Percentiles rank a stretch among this genome's conserved stretches.
phyloP scores from a whole-genome alignment of 2,329 filamentous ascomycete species.

The Huntiella omanensis region DNA sequence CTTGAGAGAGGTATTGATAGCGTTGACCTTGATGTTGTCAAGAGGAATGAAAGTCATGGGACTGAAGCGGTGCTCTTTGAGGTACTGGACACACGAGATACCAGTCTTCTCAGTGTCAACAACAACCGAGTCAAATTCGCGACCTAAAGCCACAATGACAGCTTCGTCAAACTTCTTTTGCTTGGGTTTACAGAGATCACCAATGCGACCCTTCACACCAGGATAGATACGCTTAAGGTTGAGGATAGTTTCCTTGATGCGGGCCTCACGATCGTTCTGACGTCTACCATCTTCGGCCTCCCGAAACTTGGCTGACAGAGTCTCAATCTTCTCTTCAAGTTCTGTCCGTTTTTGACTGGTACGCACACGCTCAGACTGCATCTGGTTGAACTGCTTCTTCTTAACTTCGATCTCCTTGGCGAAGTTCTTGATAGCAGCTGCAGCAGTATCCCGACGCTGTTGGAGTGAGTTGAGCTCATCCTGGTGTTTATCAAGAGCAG shows the following conservation, averaged over 20 bases:
- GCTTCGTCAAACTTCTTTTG: constrained; percentile 94
- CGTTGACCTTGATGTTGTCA: constrained; percentile 91
- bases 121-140: constrained; percentile 84
- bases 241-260: constrained; percentile 65
- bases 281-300: constrained; percentile 73
- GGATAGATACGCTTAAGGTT: constrained; percentile 80
- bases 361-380: constrained; percentile 67
- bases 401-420: constrained; percentile 64
- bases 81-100: constrained; percentile 81
- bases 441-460: constrained; percentile 46
- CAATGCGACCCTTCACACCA: constrained; percentile 76
- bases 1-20: constrained; percentile 77
- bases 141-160: constrained; percentile 76
- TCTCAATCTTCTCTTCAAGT: constrained; percentile 76
- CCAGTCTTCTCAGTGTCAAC: constrained; percentile 92
- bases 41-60: constrained; percentile 90
- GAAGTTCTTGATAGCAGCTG: constrained; percentile 46
- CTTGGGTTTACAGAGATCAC: constrained; percentile 85
- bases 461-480: constrained; percentile 50
- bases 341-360: constrained; percentile 70
- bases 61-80: constrained; percentile 72
- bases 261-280: constrained; percentile 64
- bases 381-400: constrained; percentile 75
- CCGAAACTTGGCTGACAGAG: constrained; percentile 59
- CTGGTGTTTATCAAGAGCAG: constrained; percentile 54